phyloP scores from a whole-genome alignment of 139 green algal species.

The Eudorina sp. region DNA sequence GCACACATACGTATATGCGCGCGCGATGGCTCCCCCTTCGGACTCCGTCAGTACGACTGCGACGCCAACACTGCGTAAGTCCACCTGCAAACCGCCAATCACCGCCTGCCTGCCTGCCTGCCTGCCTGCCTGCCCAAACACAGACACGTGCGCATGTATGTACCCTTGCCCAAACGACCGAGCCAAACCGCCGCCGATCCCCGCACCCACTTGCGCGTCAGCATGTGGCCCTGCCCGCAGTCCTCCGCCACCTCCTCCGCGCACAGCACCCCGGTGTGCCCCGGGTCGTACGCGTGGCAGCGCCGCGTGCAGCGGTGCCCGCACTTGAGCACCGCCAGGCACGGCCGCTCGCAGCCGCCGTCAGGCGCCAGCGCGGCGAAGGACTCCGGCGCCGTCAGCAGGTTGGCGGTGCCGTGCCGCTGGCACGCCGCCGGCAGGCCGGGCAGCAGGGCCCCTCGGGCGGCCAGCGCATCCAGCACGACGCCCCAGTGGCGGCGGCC shows the following conservation, averaged over 20 bases:
- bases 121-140: too few relatives aligned
- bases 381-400: constrained; percentile 32
- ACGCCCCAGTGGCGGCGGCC: constrained; percentile 54
- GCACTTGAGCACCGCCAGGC: constrained; percentile 64
- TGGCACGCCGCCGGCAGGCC: constrained; percentile 70
- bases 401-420: constrained; percentile 49
- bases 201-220: constrained; percentile 26
- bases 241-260: constrained; percentile 51
- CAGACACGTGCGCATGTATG: too few relatives aligned
- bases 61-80: too few relatives aligned
- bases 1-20: too few relatives aligned
- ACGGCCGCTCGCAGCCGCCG: constrained; percentile 73
- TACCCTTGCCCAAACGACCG: too few relatives aligned
- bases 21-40: too few relatives aligned
- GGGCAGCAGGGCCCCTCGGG: constrained; percentile 1
- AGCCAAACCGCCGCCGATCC: too few relatives aligned
- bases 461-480: constrained; percentile 56
- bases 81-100: too few relatives aligned
- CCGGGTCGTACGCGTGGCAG: constrained; percentile 59
- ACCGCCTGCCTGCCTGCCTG: too few relatives aligned
- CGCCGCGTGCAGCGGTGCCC: constrained; percentile 70
- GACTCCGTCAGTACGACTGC: too few relatives aligned
- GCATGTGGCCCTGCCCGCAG: constrained; percentile 57
- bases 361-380: constrained; percentile 61
- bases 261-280: constrained; percentile 54